Conservation (phyloP, 208 protist genomes). For the Spongospora subterranea region DNA sequence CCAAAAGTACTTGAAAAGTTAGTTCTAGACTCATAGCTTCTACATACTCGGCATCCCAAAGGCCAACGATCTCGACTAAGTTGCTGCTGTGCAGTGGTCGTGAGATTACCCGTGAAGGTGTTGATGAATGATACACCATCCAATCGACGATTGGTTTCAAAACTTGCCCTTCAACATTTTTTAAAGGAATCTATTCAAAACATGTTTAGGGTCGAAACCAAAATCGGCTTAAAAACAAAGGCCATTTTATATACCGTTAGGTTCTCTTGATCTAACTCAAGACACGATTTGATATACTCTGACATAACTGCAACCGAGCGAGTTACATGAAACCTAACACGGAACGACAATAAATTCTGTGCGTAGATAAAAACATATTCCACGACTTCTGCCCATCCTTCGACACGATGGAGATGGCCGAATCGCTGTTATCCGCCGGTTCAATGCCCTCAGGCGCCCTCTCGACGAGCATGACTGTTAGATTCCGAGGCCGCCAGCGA, state of each 20-base stretch:
- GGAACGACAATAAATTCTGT: neutral
- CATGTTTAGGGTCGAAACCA: neutral
- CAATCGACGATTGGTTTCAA: slow-evolving; percentile 20
- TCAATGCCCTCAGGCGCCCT: too few relatives aligned
- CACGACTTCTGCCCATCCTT: neutral
- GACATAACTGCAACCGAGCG: neutral
- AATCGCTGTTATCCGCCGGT: too few relatives aligned
- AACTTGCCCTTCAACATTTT: neutral
- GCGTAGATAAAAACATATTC: neutral
- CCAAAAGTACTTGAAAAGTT: slow-evolving; percentile 28
- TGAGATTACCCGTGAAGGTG: neutral
- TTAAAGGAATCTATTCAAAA: neutral
- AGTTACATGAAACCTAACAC: neutral
- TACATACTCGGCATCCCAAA: slow-evolving; percentile 9
- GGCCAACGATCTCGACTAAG: slow-evolving; percentile 36
- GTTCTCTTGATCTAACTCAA: neutral
- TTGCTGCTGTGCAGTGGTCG: neutral
- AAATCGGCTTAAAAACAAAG: neutral
- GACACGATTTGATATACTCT: neutral
- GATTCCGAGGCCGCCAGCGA: too few relatives aligned
- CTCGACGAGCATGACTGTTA: too few relatives aligned
- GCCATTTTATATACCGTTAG: neutral
- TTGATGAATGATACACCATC: slow-evolving; percentile 45
- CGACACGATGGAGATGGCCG: neutral
- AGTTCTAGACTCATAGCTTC: slow-evolving; percentile 18